Conservation (phyloP, 257 asterid genomes). For the Penstemon barbatus region DNA sequence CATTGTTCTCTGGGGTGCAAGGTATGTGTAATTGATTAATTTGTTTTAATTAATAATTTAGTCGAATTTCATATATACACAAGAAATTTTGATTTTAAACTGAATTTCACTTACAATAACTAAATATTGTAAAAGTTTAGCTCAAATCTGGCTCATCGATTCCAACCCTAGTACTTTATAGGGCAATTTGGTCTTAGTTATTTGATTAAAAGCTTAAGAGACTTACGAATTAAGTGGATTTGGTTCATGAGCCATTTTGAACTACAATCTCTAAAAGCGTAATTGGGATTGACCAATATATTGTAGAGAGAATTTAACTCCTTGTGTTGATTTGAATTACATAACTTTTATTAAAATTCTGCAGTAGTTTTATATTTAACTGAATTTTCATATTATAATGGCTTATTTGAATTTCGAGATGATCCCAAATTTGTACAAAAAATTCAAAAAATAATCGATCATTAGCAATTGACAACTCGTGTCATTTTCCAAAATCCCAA, state of each 20-base stretch:
- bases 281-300: too few species aligned
- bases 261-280: too few species aligned
- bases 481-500: neutral
- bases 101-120: neutral
- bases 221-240: too few species aligned
- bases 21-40: slow-evolving; percentile 40
- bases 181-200: too few species aligned
- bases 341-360: neutral
- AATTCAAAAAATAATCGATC: neutral
- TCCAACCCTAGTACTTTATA: too few species aligned
- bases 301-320: too few species aligned
- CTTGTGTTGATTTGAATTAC: neutral
- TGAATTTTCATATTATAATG: neutral
- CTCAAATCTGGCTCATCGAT: too few species aligned
- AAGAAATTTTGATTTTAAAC: slow-evolving; percentile 2
- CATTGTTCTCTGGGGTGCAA: slow-evolving; percentile 97
- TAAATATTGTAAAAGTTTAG: too few species aligned
- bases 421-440: neutral
- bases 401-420: slow-evolving; percentile 24
- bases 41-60: neutral
- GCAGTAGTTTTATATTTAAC: neutral
- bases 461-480: neutral
- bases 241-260: too few species aligned
- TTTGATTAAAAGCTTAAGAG: too few species aligned
- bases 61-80: slow-evolving; percentile 10